Evolutionary conservation across 768 basidiomycete species (phyloP).

Genomic region (Cubamyces sp.): DNA sequence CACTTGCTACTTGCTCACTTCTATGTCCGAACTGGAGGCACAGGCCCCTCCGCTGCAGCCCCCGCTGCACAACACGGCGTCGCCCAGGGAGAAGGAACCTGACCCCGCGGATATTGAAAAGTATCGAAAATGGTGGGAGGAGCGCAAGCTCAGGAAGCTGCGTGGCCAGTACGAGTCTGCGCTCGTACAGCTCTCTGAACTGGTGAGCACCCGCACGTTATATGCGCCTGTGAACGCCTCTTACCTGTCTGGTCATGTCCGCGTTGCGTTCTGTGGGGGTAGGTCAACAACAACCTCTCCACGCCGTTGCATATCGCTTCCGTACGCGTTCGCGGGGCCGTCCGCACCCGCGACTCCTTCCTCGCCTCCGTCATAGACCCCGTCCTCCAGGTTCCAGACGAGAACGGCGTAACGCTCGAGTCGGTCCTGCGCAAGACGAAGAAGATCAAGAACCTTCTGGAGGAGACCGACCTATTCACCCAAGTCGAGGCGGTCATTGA

Average conservation of each 20-base stretch:
- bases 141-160: conserved; percentile 68
- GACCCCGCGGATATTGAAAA: conserved; percentile 53
- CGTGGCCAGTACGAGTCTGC: conserved; percentile 80
- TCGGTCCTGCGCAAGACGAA: conserved; percentile 73
- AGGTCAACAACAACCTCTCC: conserved; percentile 73
- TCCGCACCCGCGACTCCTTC: conserved; percentile 76
- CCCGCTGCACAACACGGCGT: conserved; percentile 57
- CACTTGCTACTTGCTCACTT: not conserved
- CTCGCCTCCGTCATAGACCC: conserved; percentile 80
- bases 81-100: conserved; percentile 62
- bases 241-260: not conserved
- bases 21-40: conserved; percentile 33
- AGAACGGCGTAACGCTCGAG: conserved; percentile 48
- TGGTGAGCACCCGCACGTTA: conserved; percentile 47
- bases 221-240: no score
- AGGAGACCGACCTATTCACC: conserved; percentile 78
- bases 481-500: conserved; percentile 68
- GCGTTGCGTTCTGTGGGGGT: not conserved
- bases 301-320: conserved; percentile 70
- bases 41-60: conserved; percentile 41
- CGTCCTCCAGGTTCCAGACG: conserved; percentile 2
- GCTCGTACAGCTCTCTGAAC: conserved; percentile 60
- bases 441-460: conserved; percentile 63
- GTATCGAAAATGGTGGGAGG: conserved; percentile 71
- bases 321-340: conserved; percentile 81